Conservation (phyloP, 176 grass and related monocot genomes). For the Elaeis guineensis region DNA sequence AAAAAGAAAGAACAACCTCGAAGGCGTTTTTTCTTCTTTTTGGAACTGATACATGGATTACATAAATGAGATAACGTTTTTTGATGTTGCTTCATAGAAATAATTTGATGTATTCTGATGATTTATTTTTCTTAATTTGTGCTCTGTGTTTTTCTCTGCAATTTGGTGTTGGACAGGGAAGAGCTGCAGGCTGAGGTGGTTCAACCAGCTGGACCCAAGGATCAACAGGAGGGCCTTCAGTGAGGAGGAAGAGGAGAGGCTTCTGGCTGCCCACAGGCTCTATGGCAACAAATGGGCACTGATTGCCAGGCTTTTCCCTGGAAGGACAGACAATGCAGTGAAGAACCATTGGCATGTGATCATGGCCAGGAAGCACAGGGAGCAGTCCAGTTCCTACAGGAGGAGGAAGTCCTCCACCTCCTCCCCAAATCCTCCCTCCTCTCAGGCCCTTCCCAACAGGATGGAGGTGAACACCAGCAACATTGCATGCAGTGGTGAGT, state of each 20-base stretch:
- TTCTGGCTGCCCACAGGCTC: conserved; percentile 16
- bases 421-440: neutral
- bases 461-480: neutral
- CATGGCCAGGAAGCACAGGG: conserved; percentile 25
- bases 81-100: too few relatives aligned
- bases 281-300: conserved; percentile 31
- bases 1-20: neutral
- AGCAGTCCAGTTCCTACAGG: conserved; percentile 2
- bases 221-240: conserved; percentile 24
- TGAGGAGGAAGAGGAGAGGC: conserved; percentile 22
- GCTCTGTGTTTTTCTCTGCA: neutral
- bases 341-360: conserved; percentile 33
- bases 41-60: too few relatives aligned
- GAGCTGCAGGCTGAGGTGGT: conserved; percentile 28
- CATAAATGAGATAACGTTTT: too few relatives aligned
- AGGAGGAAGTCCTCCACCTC: conserved; percentile 4
- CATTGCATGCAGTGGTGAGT: conserved; percentile 19
- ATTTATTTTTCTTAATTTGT: too few relatives aligned
- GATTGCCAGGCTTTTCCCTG: conserved; percentile 18
- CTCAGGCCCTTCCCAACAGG: neutral
- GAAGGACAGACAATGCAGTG: conserved; percentile 26
- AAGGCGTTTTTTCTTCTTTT: neutral
- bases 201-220: conserved; percentile 26
- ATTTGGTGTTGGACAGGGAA: conserved; percentile 11
- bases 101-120: too few relatives aligned